Evolutionary conservation across 2,329 filamentous ascomycete genomes (phyloP).

Genomic region (Fusarium anguioides): DNA sequence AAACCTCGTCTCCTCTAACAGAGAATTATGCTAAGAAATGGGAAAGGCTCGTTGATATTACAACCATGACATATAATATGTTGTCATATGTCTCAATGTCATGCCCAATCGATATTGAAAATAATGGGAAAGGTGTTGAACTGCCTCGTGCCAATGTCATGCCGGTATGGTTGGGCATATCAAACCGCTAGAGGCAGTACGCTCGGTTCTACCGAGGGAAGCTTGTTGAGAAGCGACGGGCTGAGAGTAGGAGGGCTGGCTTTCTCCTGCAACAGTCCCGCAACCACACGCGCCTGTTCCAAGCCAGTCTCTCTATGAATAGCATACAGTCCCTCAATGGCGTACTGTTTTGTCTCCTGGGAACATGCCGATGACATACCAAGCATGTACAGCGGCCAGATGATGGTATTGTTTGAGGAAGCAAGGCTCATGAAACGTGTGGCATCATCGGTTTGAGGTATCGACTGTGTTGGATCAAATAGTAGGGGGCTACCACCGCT

Average conservation of each 20-base stretch:
- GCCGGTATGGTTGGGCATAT: not conserved
- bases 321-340: constrained; percentile 57
- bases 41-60: constrained; percentile 8
- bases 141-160: not conserved
- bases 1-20: constrained; percentile 19
- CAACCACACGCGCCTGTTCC: constrained; percentile 57
- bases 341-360: constrained; percentile 55
- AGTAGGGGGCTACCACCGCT: constrained; percentile 49
- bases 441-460: constrained; percentile 50
- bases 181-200: constrained; percentile 46
- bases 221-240: constrained; percentile 25
- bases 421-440: constrained; percentile 61
- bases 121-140: not conserved
- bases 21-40: constrained; percentile 33
- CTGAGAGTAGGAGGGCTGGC: constrained; percentile 8
- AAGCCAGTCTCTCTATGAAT: constrained; percentile 60
- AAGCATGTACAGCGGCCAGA: constrained; percentile 63
- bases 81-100: constrained; percentile 8
- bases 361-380: constrained; percentile 61
- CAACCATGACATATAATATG: constrained; percentile 15
- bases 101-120: constrained; percentile 4
- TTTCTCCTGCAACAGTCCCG: constrained; percentile 55
- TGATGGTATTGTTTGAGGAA: constrained; percentile 59
- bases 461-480: constrained; percentile 54
- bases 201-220: constrained; percentile 45